These are phyloP conservation scores for Malassezia pachydermatis DNA, from an alignment of 1,284 basidiomycete genomes.

Conservation along the genomic window DNA sequence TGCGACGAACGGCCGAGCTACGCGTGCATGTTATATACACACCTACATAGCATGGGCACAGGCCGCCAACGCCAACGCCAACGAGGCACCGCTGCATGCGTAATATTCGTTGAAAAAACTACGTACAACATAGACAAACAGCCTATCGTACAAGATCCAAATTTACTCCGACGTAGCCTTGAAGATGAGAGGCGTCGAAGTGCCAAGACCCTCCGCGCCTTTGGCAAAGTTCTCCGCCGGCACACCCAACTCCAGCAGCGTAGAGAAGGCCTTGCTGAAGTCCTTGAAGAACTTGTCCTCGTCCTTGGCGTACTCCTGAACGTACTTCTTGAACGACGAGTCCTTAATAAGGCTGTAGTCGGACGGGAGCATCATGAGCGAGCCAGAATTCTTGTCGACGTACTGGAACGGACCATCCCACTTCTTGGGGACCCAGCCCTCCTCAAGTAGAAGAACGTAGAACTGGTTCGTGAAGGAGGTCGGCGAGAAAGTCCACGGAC, in stretches of 20 bases:
- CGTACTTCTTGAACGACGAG: constrained; percentile 37
- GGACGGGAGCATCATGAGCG: constrained; percentile 70
- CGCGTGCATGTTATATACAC: too few relatives aligned
- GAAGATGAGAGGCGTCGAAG: constrained; percentile 3
- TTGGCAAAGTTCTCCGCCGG: constrained; percentile 35
- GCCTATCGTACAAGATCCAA: too few relatives aligned
- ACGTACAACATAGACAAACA: too few relatives aligned
- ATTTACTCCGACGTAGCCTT: too few relatives aligned
- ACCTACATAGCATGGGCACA: constrained; percentile 8
- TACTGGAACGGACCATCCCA: constrained; percentile 89
- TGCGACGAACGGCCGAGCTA: too few relatives aligned
- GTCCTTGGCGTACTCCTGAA: constrained; percentile 42
- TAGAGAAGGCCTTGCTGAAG: constrained; percentile 31
- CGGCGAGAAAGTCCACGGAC: constrained; percentile 46
- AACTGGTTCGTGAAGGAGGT: constrained; percentile 44
- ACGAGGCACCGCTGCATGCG: too few relatives aligned
- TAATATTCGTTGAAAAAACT: too few relatives aligned
- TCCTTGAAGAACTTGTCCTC: constrained; percentile 46
- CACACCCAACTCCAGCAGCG: constrained; percentile 43
- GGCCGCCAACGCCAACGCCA: too few relatives aligned
- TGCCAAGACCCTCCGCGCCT: constrained; percentile 2
- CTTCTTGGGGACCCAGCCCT: constrained; percentile 55
- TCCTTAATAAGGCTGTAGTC: constrained; percentile 39
- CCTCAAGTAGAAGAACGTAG: constrained; percentile 50
- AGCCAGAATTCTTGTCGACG: constrained; percentile 74